Base-by-base conservation (phyloP, 192 early-diverging fungal genomes). In the Irineochytrium annulatum region DNA sequence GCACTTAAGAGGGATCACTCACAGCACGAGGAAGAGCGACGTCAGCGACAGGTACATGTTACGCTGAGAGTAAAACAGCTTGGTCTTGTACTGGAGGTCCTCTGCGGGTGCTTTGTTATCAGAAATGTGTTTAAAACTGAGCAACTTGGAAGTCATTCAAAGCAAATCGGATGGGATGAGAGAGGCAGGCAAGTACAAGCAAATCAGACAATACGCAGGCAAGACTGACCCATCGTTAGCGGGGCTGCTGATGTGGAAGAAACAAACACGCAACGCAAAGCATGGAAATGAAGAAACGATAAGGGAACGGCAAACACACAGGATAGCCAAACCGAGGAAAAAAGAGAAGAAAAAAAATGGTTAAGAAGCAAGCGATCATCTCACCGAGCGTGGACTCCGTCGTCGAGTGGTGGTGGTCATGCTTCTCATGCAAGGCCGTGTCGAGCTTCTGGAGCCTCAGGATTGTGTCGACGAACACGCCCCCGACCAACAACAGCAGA, bases 21-120 rank as follows among this genome's bases (percentile, higher is more conserved):
- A 77, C 77, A 76, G 30, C 22, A 77, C 60, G 71, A 79, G 75
- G 41, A 79, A 76, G 30, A 79, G 64, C 4, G 74, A 61, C 58
- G 73, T 77, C 20, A 79, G 71, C 14, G 63, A 68, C 24, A 79
- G 58, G 54, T 79, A 79, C 48, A 79, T 65, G 56, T 79, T 79
- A 6, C 77, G 46, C 52, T 79, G 77, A 2, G 70, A 63, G 60
- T 79, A 79, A 54, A 79, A 77, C 59, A 62, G 48, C 44, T 71
- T 71, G 1, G 57, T 46, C 31, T 71, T 69, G 55, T 49, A 59
- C 46, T 62, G 55, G 8, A 69, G 46, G 22, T 69, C 68, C 68
- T 69, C 63, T 59, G 30, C 16, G 26, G 17, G n/a, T 3, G 31
- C n/a, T 65, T 48, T 19, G 24, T 27, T 17, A 65, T 8, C 20